Conservation (phyloP, 176 grass and related monocot species). For the Phyllostachys edulis region DNA sequence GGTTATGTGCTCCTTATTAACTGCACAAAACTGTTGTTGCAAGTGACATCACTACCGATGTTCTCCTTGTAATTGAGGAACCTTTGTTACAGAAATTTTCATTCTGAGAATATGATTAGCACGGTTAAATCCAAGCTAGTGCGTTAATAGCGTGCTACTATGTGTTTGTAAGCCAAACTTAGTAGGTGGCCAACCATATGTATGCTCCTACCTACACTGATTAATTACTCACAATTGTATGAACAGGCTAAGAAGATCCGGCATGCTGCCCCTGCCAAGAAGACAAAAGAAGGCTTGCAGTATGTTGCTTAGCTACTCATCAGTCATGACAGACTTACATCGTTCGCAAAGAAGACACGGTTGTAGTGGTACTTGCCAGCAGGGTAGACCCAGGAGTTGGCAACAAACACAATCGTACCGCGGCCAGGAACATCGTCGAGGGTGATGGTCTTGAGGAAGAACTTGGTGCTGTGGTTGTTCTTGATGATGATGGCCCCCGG, state of each 20-base stretch:
- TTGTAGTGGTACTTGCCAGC: conserved; percentile 32
- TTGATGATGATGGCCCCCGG: conserved; percentile 66
- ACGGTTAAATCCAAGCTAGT: not conserved
- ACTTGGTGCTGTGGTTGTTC: conserved; percentile 59
- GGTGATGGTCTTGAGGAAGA: conserved; percentile 75
- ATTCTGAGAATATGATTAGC: not conserved
- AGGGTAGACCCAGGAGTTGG: conserved; percentile 80
- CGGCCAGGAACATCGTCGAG: conserved; percentile 54
- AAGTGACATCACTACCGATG: not conserved
- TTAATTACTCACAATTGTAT: not conserved
- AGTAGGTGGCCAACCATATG: no score
- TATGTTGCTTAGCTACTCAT: not conserved
- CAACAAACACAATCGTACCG: conserved; percentile 53
- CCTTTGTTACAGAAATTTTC: not conserved
- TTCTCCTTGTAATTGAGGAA: not conserved
- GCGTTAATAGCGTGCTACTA: no score
- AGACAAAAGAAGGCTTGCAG: not conserved
- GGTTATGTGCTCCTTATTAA: not conserved
- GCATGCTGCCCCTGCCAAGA: not conserved
- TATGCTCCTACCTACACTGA: not conserved
- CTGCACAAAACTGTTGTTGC: not conserved
- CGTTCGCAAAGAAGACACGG: conserved; percentile 75
- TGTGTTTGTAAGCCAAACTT: no score
- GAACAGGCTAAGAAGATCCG: not conserved
- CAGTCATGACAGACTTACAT: conserved; percentile 30